Evolutionary conservation across 495 filamentous ascomycete genomes (phyloP).

Genomic region (Podospora bellae-mahoneyi): DNA sequence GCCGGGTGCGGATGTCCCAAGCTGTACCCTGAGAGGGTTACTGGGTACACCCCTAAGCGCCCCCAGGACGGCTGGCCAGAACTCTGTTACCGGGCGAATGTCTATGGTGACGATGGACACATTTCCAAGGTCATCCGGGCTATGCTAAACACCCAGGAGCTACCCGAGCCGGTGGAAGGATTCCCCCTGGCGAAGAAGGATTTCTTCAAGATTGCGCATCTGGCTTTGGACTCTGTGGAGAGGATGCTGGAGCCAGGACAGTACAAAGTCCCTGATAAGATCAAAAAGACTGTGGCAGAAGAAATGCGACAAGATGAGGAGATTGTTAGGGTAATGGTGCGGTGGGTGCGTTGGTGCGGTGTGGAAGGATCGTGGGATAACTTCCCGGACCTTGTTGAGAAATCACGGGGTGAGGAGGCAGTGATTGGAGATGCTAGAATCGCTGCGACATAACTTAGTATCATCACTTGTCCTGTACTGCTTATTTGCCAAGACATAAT

Average conservation of each 20-base stretch:
- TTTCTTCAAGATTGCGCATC: slow-evolving; percentile 16
- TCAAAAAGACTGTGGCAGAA: background rate
- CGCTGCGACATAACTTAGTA: no score
- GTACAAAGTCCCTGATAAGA: slow-evolving; percentile 3
- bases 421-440: no score
- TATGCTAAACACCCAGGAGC: background rate
- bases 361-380: slow-evolving; percentile 8
- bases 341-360: slow-evolving; percentile 10
- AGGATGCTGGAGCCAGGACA: background rate
- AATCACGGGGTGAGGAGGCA: no score
- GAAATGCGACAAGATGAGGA: slow-evolving; percentile 3
- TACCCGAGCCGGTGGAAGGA: background rate
- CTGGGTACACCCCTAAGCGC: slow-evolving; percentile 9
- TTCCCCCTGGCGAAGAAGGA: slow-evolving; percentile 13
- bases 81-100: slow-evolving; percentile 9
- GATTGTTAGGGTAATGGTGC: background rate
- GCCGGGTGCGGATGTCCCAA: slow-evolving; percentile 8
- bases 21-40: slow-evolving; percentile 9
- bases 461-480: no score
- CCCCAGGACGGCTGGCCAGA: slow-evolving; percentile 16
- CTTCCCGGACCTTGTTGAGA: no score
- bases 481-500: no score
- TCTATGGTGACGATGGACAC: slow-evolving; percentile 16
- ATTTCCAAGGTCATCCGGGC: slow-evolving; percentile 13
- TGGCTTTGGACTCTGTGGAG: slow-evolving; percentile 18